Evolutionary conservation across 306 rosid species (phyloP).

Genomic region (Medicago lupulina): DNA sequence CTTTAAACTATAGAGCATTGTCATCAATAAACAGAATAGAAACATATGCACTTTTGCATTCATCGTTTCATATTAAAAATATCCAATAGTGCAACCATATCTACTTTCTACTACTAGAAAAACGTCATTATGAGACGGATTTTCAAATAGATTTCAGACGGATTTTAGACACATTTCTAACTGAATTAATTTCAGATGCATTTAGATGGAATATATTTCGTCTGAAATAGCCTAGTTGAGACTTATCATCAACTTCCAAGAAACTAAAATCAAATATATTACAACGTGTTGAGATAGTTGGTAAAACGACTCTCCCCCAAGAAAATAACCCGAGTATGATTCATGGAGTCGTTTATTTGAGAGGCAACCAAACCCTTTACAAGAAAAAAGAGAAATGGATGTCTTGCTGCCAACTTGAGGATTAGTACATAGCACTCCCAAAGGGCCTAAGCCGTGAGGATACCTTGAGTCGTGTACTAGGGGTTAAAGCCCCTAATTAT

Average conservation of each 20-base stretch:
- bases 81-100: background rate
- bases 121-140: background rate
- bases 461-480: background rate
- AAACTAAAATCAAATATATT: slow-evolving; percentile 7
- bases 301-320: background rate
- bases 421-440: background rate
- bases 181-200: background rate
- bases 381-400: too few species aligned
- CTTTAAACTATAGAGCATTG: too few species aligned
- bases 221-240: background rate
- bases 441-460: background rate
- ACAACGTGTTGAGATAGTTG: background rate
- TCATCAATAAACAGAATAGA: too few species aligned
- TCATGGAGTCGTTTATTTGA: background rate
- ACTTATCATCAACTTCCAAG: background rate
- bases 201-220: background rate
- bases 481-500: background rate
- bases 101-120: background rate
- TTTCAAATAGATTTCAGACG: background rate
- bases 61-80: background rate
- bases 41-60: too few species aligned
- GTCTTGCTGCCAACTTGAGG: background rate
- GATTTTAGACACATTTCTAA: background rate
- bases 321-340: background rate
- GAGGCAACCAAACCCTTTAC: background rate